phyloP scores from a whole-genome alignment of 305 asterid genomes.

The Fraxinus xanthoxyloides region DNA sequence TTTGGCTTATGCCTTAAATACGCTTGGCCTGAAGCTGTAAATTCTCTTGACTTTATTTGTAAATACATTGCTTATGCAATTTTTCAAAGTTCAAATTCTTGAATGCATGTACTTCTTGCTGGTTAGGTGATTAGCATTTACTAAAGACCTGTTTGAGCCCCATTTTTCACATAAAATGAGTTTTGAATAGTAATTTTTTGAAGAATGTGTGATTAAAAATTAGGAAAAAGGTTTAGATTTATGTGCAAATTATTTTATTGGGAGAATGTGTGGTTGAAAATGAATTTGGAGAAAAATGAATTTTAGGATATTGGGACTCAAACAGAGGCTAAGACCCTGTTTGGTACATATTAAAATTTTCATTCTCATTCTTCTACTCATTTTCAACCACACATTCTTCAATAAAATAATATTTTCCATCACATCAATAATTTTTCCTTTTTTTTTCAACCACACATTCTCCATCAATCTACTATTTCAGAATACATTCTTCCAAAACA shows the following conservation, averaged over 20 bases:
- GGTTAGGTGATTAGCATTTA: constrained; percentile 5
- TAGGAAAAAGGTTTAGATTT: background rate
- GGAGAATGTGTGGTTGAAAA: background rate
- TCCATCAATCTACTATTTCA: too few relatives aligned
- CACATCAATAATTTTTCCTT: too few relatives aligned
- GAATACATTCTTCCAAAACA: too few relatives aligned
- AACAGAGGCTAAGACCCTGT: background rate
- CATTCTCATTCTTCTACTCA: too few relatives aligned
- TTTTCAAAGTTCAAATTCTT: constrained; percentile 3
- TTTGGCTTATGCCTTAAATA: background rate
- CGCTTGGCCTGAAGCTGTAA: background rate
- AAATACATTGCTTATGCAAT: background rate
- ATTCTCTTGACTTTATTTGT: background rate
- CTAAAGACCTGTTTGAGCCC: background rate
- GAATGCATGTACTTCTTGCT: constrained; percentile 12
- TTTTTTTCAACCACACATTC: too few relatives aligned
- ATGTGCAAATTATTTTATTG: background rate
- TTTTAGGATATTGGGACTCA: background rate
- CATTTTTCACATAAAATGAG: background rate
- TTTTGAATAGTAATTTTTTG: background rate
- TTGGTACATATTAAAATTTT: too few relatives aligned
- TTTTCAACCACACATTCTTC: too few relatives aligned
- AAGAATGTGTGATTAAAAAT: background rate
- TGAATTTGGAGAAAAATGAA: background rate
- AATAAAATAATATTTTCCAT: too few relatives aligned